Conservation (phyloP, 805 yeast species). For the Pichia membranifaciens region DNA sequence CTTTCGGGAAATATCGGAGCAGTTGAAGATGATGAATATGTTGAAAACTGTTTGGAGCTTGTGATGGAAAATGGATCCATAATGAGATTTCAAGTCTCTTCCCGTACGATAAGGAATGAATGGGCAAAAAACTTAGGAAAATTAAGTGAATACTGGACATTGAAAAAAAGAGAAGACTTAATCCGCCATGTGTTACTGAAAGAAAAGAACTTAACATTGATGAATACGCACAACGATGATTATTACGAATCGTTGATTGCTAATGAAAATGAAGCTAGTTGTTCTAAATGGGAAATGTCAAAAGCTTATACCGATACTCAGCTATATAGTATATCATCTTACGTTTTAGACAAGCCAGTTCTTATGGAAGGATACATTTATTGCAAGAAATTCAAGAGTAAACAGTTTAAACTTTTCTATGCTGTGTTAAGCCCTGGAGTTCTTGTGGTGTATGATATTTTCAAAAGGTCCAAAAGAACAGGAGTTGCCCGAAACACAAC, state of each 20-base stretch:
- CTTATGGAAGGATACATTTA: constrained; percentile 62
- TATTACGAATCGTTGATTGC: constrained; percentile 47
- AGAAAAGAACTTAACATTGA: constrained; percentile 37
- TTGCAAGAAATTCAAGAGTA: constrained; percentile 63
- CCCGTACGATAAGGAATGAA: constrained; percentile 41
- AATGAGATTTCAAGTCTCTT: constrained; percentile 53
- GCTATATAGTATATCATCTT: constrained; percentile 49
- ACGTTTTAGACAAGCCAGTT: constrained; percentile 55
- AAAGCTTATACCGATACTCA: constrained; percentile 47
- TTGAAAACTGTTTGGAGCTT: constrained; percentile 51
- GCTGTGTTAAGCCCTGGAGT: constrained; percentile 69
- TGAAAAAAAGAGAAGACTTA: constrained; percentile 38
- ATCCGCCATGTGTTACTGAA: constrained; percentile 33
- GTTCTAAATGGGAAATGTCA: constrained; percentile 48
- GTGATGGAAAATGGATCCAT: constrained; percentile 39
- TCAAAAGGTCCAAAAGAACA: constrained; percentile 36
- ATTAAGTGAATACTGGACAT: constrained; percentile 55
- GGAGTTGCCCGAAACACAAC: constrained; percentile 43
- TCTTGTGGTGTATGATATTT: constrained; percentile 50
- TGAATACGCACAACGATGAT: constrained; percentile 46
- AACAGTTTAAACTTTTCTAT: constrained; percentile 55
- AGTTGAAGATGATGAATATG: constrained; percentile 10
- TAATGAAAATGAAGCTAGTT: constrained; percentile 23
- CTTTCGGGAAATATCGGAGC: background rate
- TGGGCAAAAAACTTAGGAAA: constrained; percentile 57